Base-by-base conservation (phyloP, 192 early-diverging fungal genomes). In the Coemansia sp. region DNA sequence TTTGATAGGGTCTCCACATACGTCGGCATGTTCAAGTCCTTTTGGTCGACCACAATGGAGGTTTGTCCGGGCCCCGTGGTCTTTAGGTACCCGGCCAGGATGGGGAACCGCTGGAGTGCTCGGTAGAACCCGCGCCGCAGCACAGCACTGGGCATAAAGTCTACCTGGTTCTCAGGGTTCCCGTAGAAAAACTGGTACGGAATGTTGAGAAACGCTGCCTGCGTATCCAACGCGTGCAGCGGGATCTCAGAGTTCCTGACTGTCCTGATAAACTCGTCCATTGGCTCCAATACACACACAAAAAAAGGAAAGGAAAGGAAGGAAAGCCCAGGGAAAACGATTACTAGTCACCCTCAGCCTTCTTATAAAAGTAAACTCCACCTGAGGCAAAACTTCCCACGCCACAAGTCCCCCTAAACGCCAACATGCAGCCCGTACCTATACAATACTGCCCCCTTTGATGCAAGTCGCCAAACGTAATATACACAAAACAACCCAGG, bases 201-300 rank as follows among this genome's bases (percentile, higher is more conserved):
- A 5, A 71, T 48, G 37, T 71, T 71, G 27, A 71, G 55, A 34
- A 71, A 71, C 36, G 67, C 60, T 0, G 60, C 55, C 44, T 71
- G 67, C 7, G 67, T 71, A n/a, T 71, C 67, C 27, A 71, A 40
- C 13, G 67, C 56, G 27, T 71, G 67, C 60, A 71, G 52, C 14
- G 19, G 41, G 27, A 71, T 47, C 32, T 50, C 47, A 16, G 59
- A 51, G 43, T 43, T 51, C 37, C 64, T 39, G 9, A 64, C 67
- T 6, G 50, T 71, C 12, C 42, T 38, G 31, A 63, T 20, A 71
- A 71, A 71, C 31, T 51, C 47, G 6, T 71, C 60, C 67, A 71
- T 71, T 14, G 9, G 33, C 19, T 6, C n/a, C n/a, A n/a, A n/a
- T n/a, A n/a, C n/a, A n/a, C n/a, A n/a, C n/a, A n/a, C n/a, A n/a